A percentile compares a stretch with the other conserved stretches of the same genome.
Evolutionary conservation across 306 rosid species (phyloP).

Genomic region (Styphnolobium japonicum): DNA sequence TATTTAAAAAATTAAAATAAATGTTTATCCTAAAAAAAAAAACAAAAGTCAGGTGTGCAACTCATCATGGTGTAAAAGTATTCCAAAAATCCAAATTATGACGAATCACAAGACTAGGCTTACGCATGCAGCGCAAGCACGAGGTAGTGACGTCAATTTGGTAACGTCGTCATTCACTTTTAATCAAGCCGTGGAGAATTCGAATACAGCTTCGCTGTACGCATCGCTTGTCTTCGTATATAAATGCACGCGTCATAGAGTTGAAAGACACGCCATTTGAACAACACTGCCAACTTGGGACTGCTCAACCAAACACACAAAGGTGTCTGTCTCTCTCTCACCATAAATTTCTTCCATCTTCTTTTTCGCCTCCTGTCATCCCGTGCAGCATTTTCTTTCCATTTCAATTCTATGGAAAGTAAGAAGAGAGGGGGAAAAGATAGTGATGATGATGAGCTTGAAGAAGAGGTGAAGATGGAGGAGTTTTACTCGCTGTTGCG

Average conservation of each 20-base stretch:
- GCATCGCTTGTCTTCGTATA: not conserved
- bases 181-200: not conserved
- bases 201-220: not conserved
- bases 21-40: too few species aligned
- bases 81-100: too few species aligned
- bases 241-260: not conserved
- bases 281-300: not conserved
- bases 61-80: too few species aligned
- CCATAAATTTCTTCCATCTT: not conserved
- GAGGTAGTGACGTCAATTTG: not conserved
- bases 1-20: too few species aligned
- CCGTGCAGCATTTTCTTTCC: not conserved
- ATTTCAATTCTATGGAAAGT: not conserved
- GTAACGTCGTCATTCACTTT: not conserved
- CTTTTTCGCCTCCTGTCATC: not conserved
- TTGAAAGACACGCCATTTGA: not conserved
- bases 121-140: not conserved
- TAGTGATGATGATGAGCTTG: not conserved
- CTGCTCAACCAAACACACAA: not conserved
- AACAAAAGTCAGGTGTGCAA: too few species aligned
- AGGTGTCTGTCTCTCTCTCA: not conserved
- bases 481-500: slow-evolving; percentile 42
- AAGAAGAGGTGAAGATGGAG: slow-evolving; percentile 44
- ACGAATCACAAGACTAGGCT: not conserved
- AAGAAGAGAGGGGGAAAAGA: not conserved